Evolutionary conservation across 495 filamentous ascomycete species (phyloP), one percentile per base, ranked within the genome.

Genomic region (Aspergillus nanangensis): DNA sequence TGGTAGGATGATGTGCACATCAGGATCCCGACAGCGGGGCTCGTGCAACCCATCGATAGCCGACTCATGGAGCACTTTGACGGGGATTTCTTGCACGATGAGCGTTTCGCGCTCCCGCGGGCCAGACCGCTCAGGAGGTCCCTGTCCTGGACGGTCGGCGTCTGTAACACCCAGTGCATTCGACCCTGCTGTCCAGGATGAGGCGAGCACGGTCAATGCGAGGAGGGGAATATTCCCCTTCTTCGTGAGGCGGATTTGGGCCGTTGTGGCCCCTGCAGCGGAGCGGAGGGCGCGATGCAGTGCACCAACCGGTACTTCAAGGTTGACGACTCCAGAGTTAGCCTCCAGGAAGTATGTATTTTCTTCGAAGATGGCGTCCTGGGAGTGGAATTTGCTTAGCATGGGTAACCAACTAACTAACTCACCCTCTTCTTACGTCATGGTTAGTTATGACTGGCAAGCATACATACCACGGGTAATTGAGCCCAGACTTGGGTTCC

Each of bases 71-170:
- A 98, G 78, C 3, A 98, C 89, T 4, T 89, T 82, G 39, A 96
- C 82, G n/a, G 94, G 93, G 20, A 97, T 80, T 63, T 96, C 90
- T 58, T 98, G 94, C n/a, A 90, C 95, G 55, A 98, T 83, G 56
- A 88, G 73, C 27, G 89, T 92, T 61, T 95, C 89, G 52, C 83
- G 82, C 48, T 88, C 84, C 20, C 72, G 69, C 4, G 66, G 54
- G 0, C 51, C 55, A 23, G 45, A 27, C 44, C 38, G 56, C 54
- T 4, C 45, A 50, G 36, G 49, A 25, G 36, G 61, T 56, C n/a
- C n/a, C n/a, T n/a, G 38, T 58, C 8, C 48, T 27, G 65, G 61
- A 21, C 17, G 8, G 31, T 13, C 22, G 32, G 17, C 9, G 9
- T 69, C 66, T 32, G 69, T 69, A 17, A 61, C 57, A 33, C 66